Percentiles rank a stretch among this genome's conserved stretches.
Evolutionary conservation across 345 rosid genomes (phyloP).

Genomic region (Hirschfeldia incana): DNA sequence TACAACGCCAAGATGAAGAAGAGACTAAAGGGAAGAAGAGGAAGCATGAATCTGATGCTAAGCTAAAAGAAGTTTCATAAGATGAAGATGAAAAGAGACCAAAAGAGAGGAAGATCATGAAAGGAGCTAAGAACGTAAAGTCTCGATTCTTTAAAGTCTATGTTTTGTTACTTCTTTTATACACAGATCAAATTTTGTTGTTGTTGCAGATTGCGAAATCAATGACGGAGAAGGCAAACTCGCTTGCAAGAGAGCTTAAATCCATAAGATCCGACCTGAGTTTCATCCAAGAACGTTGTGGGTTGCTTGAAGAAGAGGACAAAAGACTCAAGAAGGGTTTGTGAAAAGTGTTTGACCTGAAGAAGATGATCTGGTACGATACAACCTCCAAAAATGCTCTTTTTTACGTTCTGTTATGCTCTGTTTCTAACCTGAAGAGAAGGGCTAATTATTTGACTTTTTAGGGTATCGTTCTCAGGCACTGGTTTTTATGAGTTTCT

Average conservation of each 20-base stretch:
- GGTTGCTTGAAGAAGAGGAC: slow-evolving; percentile 83
- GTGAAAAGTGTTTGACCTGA: no score
- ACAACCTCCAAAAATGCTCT: not conserved
- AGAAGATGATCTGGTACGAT: no score
- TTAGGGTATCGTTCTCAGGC: no score
- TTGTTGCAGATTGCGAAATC: slow-evolving; percentile 72
- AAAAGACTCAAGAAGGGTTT: no score
- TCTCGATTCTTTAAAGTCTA: not conserved
- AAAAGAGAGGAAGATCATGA: slow-evolving; percentile 53
- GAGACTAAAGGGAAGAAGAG: slow-evolving; percentile 57
- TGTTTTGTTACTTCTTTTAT: not conserved
- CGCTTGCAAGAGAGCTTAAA: slow-evolving; percentile 77
- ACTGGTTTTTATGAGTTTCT: no score
- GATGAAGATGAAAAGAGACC: slow-evolving; percentile 49
- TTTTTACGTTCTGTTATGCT: not conserved
- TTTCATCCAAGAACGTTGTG: slow-evolving; percentile 75
- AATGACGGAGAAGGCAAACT: slow-evolving; percentile 77
- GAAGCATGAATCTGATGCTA: slow-evolving; percentile 54
- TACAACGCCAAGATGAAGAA: slow-evolving; percentile 23
- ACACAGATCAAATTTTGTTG: slow-evolving; percentile 4
- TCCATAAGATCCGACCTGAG: slow-evolving; percentile 66
- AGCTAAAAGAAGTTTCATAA: slow-evolving; percentile 40
- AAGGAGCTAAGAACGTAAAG: slow-evolving; percentile 70
- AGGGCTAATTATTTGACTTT: no score
- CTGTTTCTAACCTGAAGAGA: not conserved